phyloP scores from a whole-genome alignment of 2,329 filamentous ascomycete species.

The Beauveria pseudobassiana region DNA sequence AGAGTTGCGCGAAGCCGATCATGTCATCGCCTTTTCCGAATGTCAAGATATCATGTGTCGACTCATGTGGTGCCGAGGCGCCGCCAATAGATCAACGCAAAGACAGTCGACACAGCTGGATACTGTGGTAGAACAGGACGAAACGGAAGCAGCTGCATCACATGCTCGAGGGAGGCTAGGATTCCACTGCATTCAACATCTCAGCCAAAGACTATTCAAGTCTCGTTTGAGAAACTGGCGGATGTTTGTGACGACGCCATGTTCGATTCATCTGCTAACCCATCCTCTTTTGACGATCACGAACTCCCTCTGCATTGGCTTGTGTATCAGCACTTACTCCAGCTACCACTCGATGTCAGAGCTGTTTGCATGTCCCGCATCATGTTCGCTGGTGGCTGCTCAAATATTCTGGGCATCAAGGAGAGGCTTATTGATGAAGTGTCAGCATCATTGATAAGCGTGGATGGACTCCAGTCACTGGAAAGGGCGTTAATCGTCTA shows the following conservation, averaged over 20 bases:
- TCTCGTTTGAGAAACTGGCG: constrained; percentile 65
- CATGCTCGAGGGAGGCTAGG: constrained; percentile 18
- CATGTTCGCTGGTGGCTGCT: constrained; percentile 75
- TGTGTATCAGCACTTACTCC: constrained; percentile 67
- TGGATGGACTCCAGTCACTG: constrained; percentile 72
- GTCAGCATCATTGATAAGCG: constrained; percentile 53
- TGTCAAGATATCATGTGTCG: constrained; percentile 73
- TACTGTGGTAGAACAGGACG: constrained; percentile 52
- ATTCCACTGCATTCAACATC: constrained; percentile 40
- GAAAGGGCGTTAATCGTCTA: constrained; percentile 55
- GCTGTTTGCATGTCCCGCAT: constrained; percentile 83
- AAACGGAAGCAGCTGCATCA: constrained; percentile 32
- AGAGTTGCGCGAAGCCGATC: constrained; percentile 20
- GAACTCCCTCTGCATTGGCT: constrained; percentile 72
- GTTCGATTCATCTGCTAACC: constrained; percentile 49
- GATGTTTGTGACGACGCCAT: constrained; percentile 69
- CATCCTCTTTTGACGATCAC: constrained; percentile 70
- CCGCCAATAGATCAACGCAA: constrained; percentile 24
- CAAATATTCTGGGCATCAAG: constrained; percentile 72
- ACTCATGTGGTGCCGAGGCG: constrained; percentile 63
- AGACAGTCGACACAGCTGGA: constrained; percentile 31
- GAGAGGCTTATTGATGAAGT: constrained; percentile 71
- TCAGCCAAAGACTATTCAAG: constrained; percentile 47
- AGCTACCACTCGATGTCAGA: constrained; percentile 73
- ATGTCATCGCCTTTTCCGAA: constrained; percentile 61